phyloP scores from a whole-genome alignment of 129 eudicot species.

The Glebionis coronaria region DNA sequence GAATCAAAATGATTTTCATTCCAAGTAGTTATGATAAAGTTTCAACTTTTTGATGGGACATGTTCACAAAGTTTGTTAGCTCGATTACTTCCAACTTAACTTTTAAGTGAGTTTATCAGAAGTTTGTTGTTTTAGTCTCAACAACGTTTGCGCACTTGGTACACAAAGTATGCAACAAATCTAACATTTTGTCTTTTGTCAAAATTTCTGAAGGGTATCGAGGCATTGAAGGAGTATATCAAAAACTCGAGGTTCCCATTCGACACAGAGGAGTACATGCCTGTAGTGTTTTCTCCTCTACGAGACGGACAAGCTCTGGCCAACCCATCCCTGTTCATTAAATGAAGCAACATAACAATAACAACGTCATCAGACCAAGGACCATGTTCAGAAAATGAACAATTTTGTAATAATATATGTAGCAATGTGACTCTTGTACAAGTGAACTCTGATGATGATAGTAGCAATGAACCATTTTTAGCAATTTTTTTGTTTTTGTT shows the following conservation, averaged over 20 bases:
- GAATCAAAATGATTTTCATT: no score
- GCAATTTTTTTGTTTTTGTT: no score
- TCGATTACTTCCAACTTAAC: no score
- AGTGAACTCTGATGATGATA: constrained; percentile 21
- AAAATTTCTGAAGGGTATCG: constrained; percentile 44
- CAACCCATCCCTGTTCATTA: constrained; percentile 45
- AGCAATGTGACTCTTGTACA: constrained; percentile 15
- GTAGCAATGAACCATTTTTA: no score
- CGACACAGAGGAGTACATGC: constrained; percentile 80
- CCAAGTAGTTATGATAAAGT: no score
- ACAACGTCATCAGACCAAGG: constrained; percentile 20
- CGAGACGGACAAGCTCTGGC: constrained; percentile 61
- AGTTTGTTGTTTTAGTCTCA: no score
- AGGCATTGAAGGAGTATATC: constrained; percentile 86
- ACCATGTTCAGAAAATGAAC: constrained; percentile 9
- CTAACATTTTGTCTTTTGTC: no score
- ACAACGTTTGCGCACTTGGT: no score
- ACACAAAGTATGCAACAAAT: no score
- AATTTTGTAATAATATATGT: constrained; percentile 4
- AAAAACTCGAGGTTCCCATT: constrained; percentile 86
- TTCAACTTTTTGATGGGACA: no score
- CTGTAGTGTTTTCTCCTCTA: constrained; percentile 78
- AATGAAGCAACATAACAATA: constrained; percentile 19
- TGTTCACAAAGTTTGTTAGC: no score
- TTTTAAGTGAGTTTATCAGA: no score